These are phyloP conservation scores for Lanmaoa pseudosensibilis DNA, from an alignment of 768 basidiomycete species.

Conservation along the genomic window DNA sequence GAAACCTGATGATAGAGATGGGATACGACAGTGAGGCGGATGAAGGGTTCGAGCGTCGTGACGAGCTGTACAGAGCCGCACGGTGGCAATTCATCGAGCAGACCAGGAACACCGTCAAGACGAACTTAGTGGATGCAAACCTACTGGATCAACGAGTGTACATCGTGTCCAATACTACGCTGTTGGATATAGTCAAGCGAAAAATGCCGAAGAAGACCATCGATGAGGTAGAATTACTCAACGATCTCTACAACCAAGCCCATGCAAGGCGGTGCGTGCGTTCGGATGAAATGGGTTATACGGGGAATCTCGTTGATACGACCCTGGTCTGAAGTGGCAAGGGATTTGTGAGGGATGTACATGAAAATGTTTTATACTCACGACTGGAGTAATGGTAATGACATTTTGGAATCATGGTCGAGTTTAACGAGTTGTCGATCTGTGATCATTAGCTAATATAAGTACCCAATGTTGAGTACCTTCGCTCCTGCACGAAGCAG, in stretches of 20 bases:
- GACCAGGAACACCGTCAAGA: constrained; percentile 16
- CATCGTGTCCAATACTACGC: constrained; percentile 17
- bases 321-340: not conserved
- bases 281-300: no score
- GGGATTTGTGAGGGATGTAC: not conserved
- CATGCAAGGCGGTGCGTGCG: not conserved
- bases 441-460: not conserved
- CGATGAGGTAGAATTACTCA: constrained; percentile 18
- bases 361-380: not conserved
- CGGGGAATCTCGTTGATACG: not conserved
- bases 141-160: constrained; percentile 24
- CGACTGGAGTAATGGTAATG: not conserved
- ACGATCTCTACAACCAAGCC: constrained; percentile 12
- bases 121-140: constrained; percentile 14
- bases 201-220: constrained; percentile 3
- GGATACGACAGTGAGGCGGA: not conserved
- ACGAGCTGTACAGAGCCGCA: constrained; percentile 11
- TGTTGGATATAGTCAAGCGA: constrained; percentile 11
- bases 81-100: constrained; percentile 21
- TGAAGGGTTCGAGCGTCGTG: not conserved
- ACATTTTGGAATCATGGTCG: not conserved
- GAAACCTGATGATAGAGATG: not conserved
- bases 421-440: not conserved
- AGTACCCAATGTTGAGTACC: not conserved
- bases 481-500: no score